These are phyloP conservation scores for Clitopilus passeckerianus DNA, from an alignment of 768 basidiomycete genomes.

Conservation along the genomic window DNA sequence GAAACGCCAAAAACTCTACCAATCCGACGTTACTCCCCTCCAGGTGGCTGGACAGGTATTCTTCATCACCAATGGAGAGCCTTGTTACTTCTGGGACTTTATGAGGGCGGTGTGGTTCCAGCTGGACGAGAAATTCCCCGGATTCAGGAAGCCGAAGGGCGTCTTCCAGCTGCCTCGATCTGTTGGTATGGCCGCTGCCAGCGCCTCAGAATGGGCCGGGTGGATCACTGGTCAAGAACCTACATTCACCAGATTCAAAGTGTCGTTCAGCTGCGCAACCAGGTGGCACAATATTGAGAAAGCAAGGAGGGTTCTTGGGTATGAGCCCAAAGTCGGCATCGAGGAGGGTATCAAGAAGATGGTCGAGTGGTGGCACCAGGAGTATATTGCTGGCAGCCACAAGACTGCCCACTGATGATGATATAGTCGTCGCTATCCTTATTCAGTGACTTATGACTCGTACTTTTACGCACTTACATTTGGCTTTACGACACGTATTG, in stretches of 20 bases:
- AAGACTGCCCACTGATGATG: constrained; percentile 29
- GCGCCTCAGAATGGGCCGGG: constrained; percentile 66
- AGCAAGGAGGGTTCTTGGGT: constrained; percentile 85
- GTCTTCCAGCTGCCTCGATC: constrained; percentile 49
- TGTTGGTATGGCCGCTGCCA: constrained; percentile 69
- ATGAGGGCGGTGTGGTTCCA: constrained; percentile 73
- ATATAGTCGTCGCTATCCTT: neutral
- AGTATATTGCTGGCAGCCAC: constrained; percentile 33
- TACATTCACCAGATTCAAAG: constrained; percentile 81
- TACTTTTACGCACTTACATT: neutral
- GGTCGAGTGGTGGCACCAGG: constrained; percentile 58
- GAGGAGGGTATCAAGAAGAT: constrained; percentile 82
- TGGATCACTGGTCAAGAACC: constrained; percentile 76
- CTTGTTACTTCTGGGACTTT: constrained; percentile 95
- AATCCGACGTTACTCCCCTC: constrained; percentile 48
- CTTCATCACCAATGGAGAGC: constrained; percentile 97
- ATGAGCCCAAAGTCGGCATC: constrained; percentile 86
- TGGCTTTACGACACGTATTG: neutral
- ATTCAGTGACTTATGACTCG: neutral
- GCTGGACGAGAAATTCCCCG: constrained; percentile 57
- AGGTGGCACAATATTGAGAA: constrained; percentile 95
- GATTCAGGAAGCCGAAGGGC: constrained; percentile 34
- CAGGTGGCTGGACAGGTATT: constrained; percentile 91
- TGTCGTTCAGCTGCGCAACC: constrained; percentile 71
- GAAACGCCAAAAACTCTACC: constrained; percentile 39